Evolutionary conservation across 129 eudicot genomes (phyloP).

Genomic region (Ambrosia artemisiifolia): DNA sequence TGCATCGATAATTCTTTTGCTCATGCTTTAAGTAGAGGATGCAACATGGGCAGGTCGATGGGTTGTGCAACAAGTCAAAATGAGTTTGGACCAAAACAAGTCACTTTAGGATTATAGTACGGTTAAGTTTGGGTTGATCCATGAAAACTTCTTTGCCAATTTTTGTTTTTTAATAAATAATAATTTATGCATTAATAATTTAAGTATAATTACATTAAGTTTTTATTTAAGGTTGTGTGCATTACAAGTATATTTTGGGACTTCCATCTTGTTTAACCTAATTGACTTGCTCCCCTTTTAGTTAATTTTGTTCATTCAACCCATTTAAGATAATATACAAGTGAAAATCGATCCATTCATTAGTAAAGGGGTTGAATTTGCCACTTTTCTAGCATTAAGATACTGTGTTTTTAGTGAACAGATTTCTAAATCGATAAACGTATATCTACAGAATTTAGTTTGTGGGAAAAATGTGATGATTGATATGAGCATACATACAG

Average conservation of each 20-base stretch:
- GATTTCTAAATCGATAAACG: neutral
- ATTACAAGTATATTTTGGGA: neutral
- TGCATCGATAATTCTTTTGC: neutral
- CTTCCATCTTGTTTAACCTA: neutral
- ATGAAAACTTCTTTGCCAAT: neutral
- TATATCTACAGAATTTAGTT: conserved; percentile 57
- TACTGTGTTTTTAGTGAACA: neutral
- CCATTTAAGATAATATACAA: neutral
- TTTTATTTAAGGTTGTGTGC: neutral
- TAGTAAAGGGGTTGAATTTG: neutral
- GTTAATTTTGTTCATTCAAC: neutral
- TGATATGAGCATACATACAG: conserved; percentile 92
- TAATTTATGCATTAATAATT: neutral
- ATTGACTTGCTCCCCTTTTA: neutral
- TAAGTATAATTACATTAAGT: neutral
- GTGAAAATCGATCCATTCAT: neutral
- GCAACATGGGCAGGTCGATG: neutral
- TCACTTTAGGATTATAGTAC: neutral
- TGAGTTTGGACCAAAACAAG: neutral
- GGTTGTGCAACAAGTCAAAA: conserved; percentile 4
- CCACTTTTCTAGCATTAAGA: neutral
- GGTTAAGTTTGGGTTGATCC: neutral
- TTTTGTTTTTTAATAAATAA: neutral
- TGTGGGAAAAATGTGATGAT: conserved; percentile 87
- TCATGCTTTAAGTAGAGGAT: neutral